Conservation (phyloP, 2,329 filamentous ascomycete species). For the Chaetothyriales sp. region DNA sequence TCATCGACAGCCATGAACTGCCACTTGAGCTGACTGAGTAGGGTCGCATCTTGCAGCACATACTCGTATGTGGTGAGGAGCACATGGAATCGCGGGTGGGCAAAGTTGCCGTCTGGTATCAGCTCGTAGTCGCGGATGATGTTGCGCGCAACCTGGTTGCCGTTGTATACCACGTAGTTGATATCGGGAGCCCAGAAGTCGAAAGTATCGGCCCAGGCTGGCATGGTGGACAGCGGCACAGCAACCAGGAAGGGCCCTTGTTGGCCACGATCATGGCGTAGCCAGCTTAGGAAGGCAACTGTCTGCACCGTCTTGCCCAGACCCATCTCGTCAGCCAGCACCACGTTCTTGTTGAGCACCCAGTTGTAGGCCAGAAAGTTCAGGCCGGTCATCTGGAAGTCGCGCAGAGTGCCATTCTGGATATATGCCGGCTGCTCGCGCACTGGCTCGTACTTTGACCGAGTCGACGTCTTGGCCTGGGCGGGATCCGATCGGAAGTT, state of each 20-base stretch:
- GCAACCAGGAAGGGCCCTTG: constrained; percentile 93
- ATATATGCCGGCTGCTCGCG: constrained; percentile 77
- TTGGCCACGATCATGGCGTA: constrained; percentile 75
- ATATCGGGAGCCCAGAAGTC: constrained; percentile 90
- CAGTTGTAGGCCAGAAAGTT: constrained; percentile 96
- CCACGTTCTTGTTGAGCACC: constrained; percentile 86
- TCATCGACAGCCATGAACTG: constrained; percentile 94
- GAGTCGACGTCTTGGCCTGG: constrained; percentile 60
- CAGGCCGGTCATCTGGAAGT: constrained; percentile 84
- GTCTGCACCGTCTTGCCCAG: constrained; percentile 97
- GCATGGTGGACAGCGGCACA: constrained; percentile 93
- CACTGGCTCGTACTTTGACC: constrained; percentile 55
- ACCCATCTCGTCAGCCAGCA: constrained; percentile 96
- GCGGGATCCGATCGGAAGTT: constrained; percentile 65
- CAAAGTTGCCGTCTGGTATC: constrained; percentile 68
- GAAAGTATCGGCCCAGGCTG: constrained; percentile 96
- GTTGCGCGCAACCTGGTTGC: constrained; percentile 68
- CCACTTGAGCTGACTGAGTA: constrained; percentile 86
- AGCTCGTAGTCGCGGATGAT: constrained; percentile 87
- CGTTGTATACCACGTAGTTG: constrained; percentile 94
- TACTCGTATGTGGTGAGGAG: constrained; percentile 96
- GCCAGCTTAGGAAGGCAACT: constrained; percentile 91
- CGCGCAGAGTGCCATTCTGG: constrained; percentile 65
- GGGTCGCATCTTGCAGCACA: constrained; percentile 69
- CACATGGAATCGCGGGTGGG: constrained; percentile 93